These are phyloP conservation scores for Tolypocladium pustulatum DNA, from an alignment of 2,329 filamentous ascomycete genomes.

Conservation along the genomic window DNA sequence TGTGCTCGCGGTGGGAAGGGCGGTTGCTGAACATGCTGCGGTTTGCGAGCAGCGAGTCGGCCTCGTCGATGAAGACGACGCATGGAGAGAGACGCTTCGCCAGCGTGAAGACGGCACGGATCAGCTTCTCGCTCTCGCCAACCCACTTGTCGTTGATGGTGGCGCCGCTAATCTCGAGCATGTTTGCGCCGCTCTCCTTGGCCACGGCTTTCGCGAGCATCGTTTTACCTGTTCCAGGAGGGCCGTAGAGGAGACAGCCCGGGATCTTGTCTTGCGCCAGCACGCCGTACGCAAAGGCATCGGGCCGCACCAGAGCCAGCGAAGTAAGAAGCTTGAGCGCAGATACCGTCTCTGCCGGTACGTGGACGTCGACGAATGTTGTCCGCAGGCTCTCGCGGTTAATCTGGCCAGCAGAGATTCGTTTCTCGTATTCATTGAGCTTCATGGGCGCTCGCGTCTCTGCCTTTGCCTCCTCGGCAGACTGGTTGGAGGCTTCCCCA, in stretches of 20 bases:
- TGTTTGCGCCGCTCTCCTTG: constrained; percentile 57
- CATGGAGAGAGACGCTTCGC: constrained; percentile 87
- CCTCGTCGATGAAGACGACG: constrained; percentile 95
- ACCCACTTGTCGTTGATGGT: constrained; percentile 96
- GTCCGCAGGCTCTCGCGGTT: constrained; percentile 73
- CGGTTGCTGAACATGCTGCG: constrained; percentile 56
- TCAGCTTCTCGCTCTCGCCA: constrained; percentile 92
- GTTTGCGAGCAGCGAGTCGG: constrained; percentile 80
- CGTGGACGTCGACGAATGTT: constrained; percentile 81
- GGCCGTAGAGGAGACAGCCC: constrained; percentile 78
- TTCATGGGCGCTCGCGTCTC: constrained; percentile 22
- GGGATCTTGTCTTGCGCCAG: constrained; percentile 85
- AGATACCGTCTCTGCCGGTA: constrained; percentile 70
- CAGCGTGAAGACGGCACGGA: constrained; percentile 80
- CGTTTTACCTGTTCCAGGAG: constrained; percentile 71
- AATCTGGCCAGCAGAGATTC: constrained; percentile 70
- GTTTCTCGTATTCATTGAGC: constrained; percentile 70
- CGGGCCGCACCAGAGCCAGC: constrained; percentile 74
- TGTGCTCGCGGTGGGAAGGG: constrained; percentile 71
- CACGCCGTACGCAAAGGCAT: constrained; percentile 94
- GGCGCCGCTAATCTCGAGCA: constrained; percentile 82
- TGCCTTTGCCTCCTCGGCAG: constrained; percentile 17
- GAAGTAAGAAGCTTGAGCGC: constrained; percentile 83
- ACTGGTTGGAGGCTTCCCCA: constrained; percentile 15
- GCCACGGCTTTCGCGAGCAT: constrained; percentile 59